Conservation (phyloP, 148 eudicot species). For the Fagopyrum esculentum region DNA sequence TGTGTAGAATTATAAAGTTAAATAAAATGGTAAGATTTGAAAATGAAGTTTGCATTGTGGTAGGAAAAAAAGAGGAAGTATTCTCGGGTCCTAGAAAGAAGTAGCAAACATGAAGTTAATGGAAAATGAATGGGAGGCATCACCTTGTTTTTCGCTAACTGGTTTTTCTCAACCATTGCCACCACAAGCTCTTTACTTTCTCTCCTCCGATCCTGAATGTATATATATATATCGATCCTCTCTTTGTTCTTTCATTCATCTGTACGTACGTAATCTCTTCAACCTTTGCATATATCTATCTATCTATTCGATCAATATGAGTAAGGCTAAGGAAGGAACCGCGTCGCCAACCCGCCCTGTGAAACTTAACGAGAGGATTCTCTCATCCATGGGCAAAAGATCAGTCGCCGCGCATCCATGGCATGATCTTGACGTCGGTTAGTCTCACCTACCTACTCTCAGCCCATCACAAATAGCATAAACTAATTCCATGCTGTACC, state of each 20-base stretch:
- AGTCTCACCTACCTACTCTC: not conserved
- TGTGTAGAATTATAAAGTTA: too few relatives aligned
- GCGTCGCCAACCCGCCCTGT: conserved; percentile 22
- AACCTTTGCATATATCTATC: too few relatives aligned
- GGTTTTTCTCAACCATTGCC: not conserved
- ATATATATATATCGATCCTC: not conserved
- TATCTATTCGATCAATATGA: not conserved
- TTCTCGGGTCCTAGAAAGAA: not conserved
- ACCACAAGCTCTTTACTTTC: not conserved
- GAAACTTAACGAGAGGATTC: conserved; percentile 19
- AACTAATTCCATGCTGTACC: conserved; percentile 4
- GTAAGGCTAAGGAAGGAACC: conserved; percentile 16
- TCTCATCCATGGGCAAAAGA: conserved; percentile 15
- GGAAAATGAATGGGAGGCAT: not conserved
- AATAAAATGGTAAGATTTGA: too few relatives aligned
- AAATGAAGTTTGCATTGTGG: too few relatives aligned
- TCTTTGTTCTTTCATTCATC: not conserved
- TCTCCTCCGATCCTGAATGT: too few relatives aligned
- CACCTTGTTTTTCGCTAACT: not conserved
- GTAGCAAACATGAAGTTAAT: not conserved
- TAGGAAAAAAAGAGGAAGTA: not conserved
- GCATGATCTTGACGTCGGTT: conserved; percentile 19
- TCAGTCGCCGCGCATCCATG: conserved; percentile 19
- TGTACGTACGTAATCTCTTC: too few relatives aligned
- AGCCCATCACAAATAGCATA: not conserved